Evolutionary conservation across 768 basidiomycete genomes (phyloP).

Genomic region (Imleria badia): DNA sequence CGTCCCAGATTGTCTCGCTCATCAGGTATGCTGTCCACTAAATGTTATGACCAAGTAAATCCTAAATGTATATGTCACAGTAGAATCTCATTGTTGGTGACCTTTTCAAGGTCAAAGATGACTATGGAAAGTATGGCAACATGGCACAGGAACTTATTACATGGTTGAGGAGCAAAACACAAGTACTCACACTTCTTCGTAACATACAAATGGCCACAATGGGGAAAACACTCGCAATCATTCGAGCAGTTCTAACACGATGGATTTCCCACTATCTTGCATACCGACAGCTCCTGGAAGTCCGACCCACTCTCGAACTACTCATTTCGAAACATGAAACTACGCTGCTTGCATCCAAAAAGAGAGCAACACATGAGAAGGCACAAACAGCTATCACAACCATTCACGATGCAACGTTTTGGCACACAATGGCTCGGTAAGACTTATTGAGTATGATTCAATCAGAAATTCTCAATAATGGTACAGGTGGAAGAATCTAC

Average conservation of each 20-base stretch:
- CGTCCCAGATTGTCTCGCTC: constrained; percentile 36
- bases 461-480: too few species aligned
- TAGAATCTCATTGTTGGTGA: constrained; percentile 42
- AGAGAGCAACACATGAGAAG: not conserved
- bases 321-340: not conserved
- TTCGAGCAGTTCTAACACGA: not conserved
- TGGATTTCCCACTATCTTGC: not conserved
- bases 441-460: too few species aligned
- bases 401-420: not conserved
- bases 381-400: not conserved
- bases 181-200: constrained; percentile 29
- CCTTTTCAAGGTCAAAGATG: constrained; percentile 32
- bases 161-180: constrained; percentile 38
- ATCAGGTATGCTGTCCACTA: constrained; percentile 31
- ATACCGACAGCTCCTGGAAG: not conserved
- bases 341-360: not conserved
- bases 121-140: constrained; percentile 20
- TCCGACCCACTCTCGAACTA: not conserved
- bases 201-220: constrained; percentile 18
- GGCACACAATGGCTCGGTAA: not conserved
- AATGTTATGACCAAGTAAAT: not conserved
- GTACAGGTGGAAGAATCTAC: not conserved
- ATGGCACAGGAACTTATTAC: constrained; percentile 36
- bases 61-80: constrained; percentile 17
- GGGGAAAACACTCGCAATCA: not conserved